These are phyloP conservation scores for Capsicum chinense DNA, from an alignment of 257 asterid genomes.

Conservation along the genomic window DNA sequence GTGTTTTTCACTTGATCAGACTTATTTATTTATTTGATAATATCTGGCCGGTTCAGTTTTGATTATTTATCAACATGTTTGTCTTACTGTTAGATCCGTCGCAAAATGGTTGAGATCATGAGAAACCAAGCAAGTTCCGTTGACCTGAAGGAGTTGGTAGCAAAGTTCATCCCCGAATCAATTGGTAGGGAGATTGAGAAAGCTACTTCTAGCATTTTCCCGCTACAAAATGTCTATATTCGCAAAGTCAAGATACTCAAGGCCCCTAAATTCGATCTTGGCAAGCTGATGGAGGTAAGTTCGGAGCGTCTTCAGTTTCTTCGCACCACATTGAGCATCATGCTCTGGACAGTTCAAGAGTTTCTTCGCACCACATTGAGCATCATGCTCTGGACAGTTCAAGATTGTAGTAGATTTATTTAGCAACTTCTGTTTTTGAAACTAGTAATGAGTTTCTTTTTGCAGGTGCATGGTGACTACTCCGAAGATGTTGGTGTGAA, in stretches of 20 bases:
- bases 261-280: slow-evolving; percentile 71
- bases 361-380: not conserved
- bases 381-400: not conserved
- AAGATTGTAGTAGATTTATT: not conserved
- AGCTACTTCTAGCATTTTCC: slow-evolving; percentile 65
- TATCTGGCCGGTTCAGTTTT: not conserved
- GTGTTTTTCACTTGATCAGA: not conserved
- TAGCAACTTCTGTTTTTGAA: not conserved
- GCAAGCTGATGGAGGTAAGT: slow-evolving; percentile 65
- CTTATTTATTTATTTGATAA: not conserved
- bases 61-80: not conserved
- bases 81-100: slow-evolving; percentile 48
- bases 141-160: slow-evolving; percentile 62
- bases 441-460: not conserved
- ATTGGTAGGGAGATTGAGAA: slow-evolving; percentile 72
- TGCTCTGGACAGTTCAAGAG: not conserved
- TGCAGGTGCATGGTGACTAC: slow-evolving; percentile 51
- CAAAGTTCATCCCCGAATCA: slow-evolving; percentile 64
- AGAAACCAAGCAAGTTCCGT: slow-evolving; percentile 61
- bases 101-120: slow-evolving; percentile 73
- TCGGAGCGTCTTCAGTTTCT: not conserved
- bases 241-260: slow-evolving; percentile 71
- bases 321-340: not conserved
- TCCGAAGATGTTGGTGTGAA: slow-evolving; percentile 50
- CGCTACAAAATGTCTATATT: slow-evolving; percentile 64